Conservation (phyloP, 2,329 filamentous ascomycete species). For the Claviceps cyperi region DNA sequence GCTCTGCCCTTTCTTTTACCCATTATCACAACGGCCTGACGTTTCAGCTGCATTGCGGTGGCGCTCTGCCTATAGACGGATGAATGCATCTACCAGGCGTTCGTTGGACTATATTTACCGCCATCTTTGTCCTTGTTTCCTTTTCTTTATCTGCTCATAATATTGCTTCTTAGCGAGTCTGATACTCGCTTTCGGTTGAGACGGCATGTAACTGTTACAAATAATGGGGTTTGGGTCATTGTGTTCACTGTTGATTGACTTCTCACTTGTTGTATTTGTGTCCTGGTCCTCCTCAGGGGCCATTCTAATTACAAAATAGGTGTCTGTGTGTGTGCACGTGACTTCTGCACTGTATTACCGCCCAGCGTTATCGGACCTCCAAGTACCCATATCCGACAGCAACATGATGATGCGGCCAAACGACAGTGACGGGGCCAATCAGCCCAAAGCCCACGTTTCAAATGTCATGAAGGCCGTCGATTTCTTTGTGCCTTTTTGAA, state of each 20-base stretch:
- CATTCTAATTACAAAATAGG: no score
- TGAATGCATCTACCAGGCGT: conserved; percentile 1
- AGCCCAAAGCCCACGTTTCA: background rate
- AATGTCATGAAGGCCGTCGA: background rate
- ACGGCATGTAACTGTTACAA: background rate
- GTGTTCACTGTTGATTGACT: no score
- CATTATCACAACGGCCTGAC: no score
- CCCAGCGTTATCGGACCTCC: no score
- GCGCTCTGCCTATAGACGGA: conserved; percentile 1
- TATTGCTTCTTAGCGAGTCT: background rate
- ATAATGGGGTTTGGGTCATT: no score
- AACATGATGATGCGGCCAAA: background rate
- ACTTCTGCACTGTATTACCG: no score
- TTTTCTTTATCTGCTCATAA: background rate
- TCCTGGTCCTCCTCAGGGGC: no score
- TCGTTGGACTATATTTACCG: background rate
- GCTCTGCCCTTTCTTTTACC: background rate
- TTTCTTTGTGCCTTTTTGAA: no score
- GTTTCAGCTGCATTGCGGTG: conserved; percentile 3
- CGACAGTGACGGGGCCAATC: background rate
- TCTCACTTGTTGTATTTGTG: no score
- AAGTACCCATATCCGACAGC: no score
- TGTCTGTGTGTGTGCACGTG: no score
- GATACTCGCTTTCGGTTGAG: background rate
- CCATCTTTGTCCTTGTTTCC: background rate